These are phyloP conservation scores for Chenopodium suecicum DNA, from an alignment of 148 eudicot species.

Conservation along the genomic window DNA sequence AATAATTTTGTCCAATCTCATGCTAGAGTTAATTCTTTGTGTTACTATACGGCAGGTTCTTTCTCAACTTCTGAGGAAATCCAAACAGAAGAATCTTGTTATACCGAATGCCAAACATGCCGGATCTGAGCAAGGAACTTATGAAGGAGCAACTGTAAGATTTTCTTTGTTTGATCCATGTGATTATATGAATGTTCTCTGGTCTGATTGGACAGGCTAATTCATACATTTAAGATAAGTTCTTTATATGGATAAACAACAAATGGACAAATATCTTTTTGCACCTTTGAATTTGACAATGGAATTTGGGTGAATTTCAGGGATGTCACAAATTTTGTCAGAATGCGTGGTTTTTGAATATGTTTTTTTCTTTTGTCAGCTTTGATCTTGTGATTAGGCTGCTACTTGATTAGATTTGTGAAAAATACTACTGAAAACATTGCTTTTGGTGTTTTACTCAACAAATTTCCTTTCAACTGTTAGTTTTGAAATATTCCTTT, in stretches of 20 bases:
- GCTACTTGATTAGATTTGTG: not conserved
- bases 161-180: constrained; percentile 1
- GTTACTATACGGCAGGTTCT: constrained; percentile 60
- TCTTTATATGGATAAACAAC: not conserved
- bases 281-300: not conserved
- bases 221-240: not conserved
- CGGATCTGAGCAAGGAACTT: constrained; percentile 96
- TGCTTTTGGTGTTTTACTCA: not conserved
- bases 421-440: not conserved
- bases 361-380: too few species aligned
- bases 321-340: not conserved
- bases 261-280: not conserved
- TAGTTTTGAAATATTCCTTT: not conserved
- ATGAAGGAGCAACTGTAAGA: constrained; percentile 99
- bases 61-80: constrained; percentile 95
- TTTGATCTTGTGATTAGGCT: not conserved
- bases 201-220: not conserved
- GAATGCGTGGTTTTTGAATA: not conserved
- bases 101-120: constrained; percentile 86
- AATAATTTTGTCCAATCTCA: constrained; percentile 5
- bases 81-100: constrained; percentile 85
- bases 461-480: not conserved
- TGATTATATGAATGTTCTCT: not conserved
- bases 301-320: not conserved
- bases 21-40: constrained; percentile 20